These are phyloP conservation scores for Lepidium sativum DNA, from an alignment of 345 rosid species.

Conservation along the genomic window DNA sequence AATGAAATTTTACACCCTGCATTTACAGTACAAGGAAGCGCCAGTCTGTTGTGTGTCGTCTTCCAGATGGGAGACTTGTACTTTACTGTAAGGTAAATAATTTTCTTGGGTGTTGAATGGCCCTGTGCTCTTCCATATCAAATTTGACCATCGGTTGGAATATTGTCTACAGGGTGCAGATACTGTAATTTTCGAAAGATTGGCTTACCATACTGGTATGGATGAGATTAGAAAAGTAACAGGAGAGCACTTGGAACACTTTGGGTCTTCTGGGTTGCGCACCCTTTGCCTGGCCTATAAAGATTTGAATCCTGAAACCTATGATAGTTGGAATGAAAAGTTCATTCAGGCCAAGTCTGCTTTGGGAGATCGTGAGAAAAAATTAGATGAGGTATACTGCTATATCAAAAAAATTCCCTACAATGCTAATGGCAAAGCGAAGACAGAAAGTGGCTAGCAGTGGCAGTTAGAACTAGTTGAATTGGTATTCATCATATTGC, in stretches of 20 bases:
- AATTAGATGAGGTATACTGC: constrained; percentile 77
- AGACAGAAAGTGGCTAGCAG: not conserved
- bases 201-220: constrained; percentile 56
- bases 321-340: constrained; percentile 97
- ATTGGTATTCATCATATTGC: not conserved
- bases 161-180: constrained; percentile 81
- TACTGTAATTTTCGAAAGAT: constrained; percentile 81
- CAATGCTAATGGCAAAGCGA: not conserved
- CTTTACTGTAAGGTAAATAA: too few relatives aligned
- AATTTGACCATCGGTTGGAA: constrained; percentile 29
- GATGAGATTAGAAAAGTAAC: constrained; percentile 63
- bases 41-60: constrained; percentile 96
- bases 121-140: not conserved
- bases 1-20: not conserved
- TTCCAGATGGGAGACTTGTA: too few relatives aligned
- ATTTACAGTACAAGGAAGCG: constrained; percentile 85
- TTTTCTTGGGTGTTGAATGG: too few relatives aligned
- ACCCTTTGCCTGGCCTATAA: constrained; percentile 94
- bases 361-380: constrained; percentile 89
- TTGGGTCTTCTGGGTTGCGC: constrained; percentile 91
- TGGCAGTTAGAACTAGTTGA: not conserved
- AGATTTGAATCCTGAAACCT: constrained; percentile 60
- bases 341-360: constrained; percentile 95
- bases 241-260: constrained; percentile 76
- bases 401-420: not conserved